phyloP scores from a whole-genome alignment of 805 yeast genomes.

The Zygotorulaspora chibaensis region DNA sequence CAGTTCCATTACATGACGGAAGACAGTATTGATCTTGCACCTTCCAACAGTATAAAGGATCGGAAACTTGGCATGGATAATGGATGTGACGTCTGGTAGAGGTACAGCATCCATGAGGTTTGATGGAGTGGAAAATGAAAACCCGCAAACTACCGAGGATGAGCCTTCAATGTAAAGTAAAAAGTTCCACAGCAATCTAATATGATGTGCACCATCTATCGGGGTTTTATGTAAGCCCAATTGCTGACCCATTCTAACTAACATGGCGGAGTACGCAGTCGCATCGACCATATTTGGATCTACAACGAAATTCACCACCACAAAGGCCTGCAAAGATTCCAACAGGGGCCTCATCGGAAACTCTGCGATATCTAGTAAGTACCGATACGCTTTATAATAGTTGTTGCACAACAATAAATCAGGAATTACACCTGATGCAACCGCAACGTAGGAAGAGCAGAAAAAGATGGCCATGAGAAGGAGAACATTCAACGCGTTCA shows the following conservation, averaged over 20 bases:
- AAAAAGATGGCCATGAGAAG: constrained; percentile 24
- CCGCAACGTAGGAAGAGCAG: constrained; percentile 23
- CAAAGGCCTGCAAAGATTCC: constrained; percentile 24
- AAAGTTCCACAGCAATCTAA: constrained; percentile 22
- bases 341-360: constrained; percentile 24
- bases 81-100: constrained; percentile 6
- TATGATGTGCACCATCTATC: constrained; percentile 1
- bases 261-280: constrained; percentile 24
- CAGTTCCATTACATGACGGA: constrained; percentile 22
- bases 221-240: constrained; percentile 19
- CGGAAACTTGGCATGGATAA: constrained; percentile 6
- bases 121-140: constrained; percentile 21
- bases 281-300: constrained; percentile 32
- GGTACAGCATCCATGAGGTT: constrained; percentile 11
- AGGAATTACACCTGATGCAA: constrained; percentile 24
- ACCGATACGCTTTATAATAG: constrained; percentile 22
- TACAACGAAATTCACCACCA: constrained; percentile 24
- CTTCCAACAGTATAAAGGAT: constrained; percentile 26
- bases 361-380: constrained; percentile 15
- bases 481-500: constrained; percentile 12
- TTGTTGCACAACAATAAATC: constrained; percentile 23
- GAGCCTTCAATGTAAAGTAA: constrained; percentile 30
- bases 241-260: constrained; percentile 29
- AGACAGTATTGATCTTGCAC: constrained; percentile 20
- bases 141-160: constrained; percentile 30